Evolutionary conservation across 2,329 filamentous ascomycete species (phyloP).

Genomic region (Penicillium sp.): DNA sequence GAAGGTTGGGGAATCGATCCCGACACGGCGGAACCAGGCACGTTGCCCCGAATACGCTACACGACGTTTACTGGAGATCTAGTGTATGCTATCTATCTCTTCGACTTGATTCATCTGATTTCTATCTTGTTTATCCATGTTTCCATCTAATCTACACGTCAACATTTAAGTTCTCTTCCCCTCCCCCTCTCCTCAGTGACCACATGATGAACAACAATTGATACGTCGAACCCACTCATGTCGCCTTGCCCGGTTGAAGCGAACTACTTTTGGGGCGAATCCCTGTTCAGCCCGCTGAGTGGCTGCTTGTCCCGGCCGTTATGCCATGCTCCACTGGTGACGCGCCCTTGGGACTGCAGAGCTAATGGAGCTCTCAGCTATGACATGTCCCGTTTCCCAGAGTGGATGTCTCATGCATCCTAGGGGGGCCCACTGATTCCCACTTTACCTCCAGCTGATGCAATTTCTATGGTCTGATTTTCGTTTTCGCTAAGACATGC

Average conservation of each 20-base stretch:
- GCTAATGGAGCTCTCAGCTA: conserved; percentile 18
- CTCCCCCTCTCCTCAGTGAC: neutral
- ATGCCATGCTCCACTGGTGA: conserved; percentile 19
- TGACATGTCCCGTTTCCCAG: conserved; percentile 5
- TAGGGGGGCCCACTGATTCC: neutral
- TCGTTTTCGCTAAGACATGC: neutral
- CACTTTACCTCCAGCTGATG: neutral
- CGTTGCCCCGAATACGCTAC: neutral
- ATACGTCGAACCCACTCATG: conserved; percentile 17
- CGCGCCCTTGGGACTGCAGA: conserved; percentile 15
- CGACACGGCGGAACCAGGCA: conserved; percentile 20
- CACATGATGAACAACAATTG: conserved; percentile 2
- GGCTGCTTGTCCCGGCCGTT: conserved; percentile 15
- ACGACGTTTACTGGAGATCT: neutral
- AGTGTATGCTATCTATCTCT: neutral
- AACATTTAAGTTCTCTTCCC: neutral
- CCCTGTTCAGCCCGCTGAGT: conserved; percentile 7
- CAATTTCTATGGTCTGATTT: neutral
- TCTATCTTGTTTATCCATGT: neutral
- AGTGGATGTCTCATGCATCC: conserved; percentile 10
- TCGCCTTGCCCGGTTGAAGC: conserved; percentile 14
- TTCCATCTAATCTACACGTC: too few relatives aligned
- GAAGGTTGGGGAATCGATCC: conserved; percentile 5
- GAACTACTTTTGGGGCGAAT: conserved; percentile 7
- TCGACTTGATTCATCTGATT: neutral